Base-by-base conservation (phyloP, 1,139 yeast genomes). In the Yarrowia galli region DNA sequence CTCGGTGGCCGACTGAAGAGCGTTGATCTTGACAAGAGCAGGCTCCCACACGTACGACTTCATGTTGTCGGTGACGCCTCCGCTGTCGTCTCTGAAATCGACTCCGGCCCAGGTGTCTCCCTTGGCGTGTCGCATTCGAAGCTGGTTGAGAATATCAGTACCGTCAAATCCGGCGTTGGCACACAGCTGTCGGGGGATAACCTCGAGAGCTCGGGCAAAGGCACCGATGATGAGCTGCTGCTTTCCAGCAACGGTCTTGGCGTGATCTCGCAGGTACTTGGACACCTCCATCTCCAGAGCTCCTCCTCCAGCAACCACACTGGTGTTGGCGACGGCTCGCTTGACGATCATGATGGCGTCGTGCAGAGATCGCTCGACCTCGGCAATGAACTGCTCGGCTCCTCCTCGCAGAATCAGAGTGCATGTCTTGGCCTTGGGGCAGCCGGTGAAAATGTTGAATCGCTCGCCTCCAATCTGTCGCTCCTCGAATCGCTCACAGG, bases 311-410 rank as follows among this genome's bases (percentile, higher is more conserved):
- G 97, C 98, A 70, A 95, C 99, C 72, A 96, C 88, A 43, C 86
- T 82, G 75, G 87, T 89, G 77, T 92, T 95, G 76, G 90, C 89
- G 63, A 95, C 88, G 1, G 98, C 97, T 75, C 99, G 86, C 81
- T 93, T 93, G 65, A 95, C 98, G 78, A 96, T 92, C 99, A 95
- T 95, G 67, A 95, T 92, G 67, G 99, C 99, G 80, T 95, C 99
- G 76, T 95, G 99, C 73, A 95, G 83, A 3, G 98, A 93, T 78
- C 99, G 86, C 79, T 95, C 99, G 46, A 95, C 98, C 81, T 95
- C 99, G 46, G 97, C 98, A 77, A 96, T 93, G 67, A 95, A 97
- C 82, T 95, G 99, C 75, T 92, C 98, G 20, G 98, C 97, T 72
- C 99, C 99, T 73, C 99, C 99, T 79, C 99, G 87, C 75, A 95